Percentiles rank a stretch among this genome's conserved stretches.
phyloP scores from a whole-genome alignment of 352 stramenopile species.

The Globisporangium rhizosaccharum region DNA sequence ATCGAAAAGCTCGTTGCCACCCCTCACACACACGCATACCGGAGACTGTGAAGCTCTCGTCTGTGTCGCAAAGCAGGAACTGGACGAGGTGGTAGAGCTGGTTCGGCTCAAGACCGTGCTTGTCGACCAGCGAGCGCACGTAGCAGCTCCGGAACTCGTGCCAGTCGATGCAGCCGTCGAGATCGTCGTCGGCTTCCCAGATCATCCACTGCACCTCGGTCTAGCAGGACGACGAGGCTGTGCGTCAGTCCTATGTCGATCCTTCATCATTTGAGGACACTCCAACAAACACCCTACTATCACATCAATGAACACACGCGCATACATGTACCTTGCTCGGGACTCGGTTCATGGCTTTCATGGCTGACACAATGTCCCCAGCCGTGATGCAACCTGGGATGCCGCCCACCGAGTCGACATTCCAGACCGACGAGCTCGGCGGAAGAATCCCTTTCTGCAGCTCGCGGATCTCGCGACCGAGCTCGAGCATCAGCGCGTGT shows the following conservation, averaged over 20 bases:
- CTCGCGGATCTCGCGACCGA: slow-evolving; percentile 40
- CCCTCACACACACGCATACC: slow-evolving; percentile 18
- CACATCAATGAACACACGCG: background rate
- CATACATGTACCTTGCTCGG: slow-evolving; percentile 22
- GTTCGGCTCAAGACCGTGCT: slow-evolving; percentile 88
- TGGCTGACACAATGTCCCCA: slow-evolving; percentile 37
- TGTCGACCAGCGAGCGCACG: slow-evolving; percentile 87
- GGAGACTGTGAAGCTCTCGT: slow-evolving; percentile 87
- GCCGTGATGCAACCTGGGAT: slow-evolving; percentile 31
- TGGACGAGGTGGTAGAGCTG: slow-evolving; percentile 93
- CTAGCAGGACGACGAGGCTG: slow-evolving; percentile 19
- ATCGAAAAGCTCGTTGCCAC: background rate
- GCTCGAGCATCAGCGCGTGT: slow-evolving; percentile 7
- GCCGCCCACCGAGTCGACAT: background rate
- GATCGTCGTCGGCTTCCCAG: slow-evolving; percentile 95
- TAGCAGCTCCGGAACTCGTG: slow-evolving; percentile 93
- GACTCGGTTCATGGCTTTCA: slow-evolving; percentile 30
- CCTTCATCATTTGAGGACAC: background rate
- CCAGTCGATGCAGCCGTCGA: slow-evolving; percentile 89
- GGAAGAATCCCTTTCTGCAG: slow-evolving; percentile 36
- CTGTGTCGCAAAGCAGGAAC: slow-evolving; percentile 92
- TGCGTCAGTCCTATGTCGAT: background rate
- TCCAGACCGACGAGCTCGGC: slow-evolving; percentile 14
- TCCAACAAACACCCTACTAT: background rate
- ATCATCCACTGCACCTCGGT: slow-evolving; percentile 94